A percentile compares a stretch with the other conserved stretches of the same genome.
Evolutionary conservation across 225 moss, liverwort and hornwort genomes (phyloP).

Genomic region (Bryoerythrophyllum caledonicum): DNA sequence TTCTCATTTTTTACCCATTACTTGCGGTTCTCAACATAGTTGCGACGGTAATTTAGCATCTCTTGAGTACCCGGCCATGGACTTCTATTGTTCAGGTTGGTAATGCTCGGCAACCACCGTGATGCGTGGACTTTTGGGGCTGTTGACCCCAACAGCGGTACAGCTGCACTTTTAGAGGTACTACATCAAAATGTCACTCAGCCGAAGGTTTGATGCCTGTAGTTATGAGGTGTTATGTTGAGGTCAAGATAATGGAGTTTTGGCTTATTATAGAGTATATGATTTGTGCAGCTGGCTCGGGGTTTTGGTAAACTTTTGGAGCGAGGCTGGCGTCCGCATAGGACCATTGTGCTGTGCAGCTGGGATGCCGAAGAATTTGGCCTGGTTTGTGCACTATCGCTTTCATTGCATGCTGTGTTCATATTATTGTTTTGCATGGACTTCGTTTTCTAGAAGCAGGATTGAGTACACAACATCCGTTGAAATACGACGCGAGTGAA

Average conservation of each 20-base stretch:
- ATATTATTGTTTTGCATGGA: not conserved
- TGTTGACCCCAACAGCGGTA: conserved; percentile 89
- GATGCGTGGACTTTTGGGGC: conserved; percentile 95
- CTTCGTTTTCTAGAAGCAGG: not conserved
- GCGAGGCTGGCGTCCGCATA: conserved; percentile 76
- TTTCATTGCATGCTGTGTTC: not conserved
- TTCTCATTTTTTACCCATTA: not conserved
- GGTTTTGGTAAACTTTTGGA: conserved; percentile 58
- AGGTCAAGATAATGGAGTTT: conserved; percentile 5
- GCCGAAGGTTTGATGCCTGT: conserved; percentile 8
- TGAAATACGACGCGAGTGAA: not conserved
- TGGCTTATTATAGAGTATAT: conserved; percentile 7
- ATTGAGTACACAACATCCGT: not conserved
- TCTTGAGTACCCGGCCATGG: not conserved
- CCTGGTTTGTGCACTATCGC: conserved; percentile 45
- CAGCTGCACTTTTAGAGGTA: conserved; percentile 84
- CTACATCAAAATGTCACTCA: not conserved
- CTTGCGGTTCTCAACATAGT: conserved; percentile 17
- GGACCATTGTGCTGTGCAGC: conserved; percentile 78
- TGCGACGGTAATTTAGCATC: not conserved
- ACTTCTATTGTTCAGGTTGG: conserved; percentile 39
- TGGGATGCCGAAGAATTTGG: conserved; percentile 96
- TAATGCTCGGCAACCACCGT: conserved; percentile 88
- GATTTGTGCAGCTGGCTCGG: conserved; percentile 60
- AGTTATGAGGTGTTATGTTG: conserved; percentile 1